phyloP scores from a whole-genome alignment of 257 asterid genomes.

The Fraxinus quadrangulata region DNA sequence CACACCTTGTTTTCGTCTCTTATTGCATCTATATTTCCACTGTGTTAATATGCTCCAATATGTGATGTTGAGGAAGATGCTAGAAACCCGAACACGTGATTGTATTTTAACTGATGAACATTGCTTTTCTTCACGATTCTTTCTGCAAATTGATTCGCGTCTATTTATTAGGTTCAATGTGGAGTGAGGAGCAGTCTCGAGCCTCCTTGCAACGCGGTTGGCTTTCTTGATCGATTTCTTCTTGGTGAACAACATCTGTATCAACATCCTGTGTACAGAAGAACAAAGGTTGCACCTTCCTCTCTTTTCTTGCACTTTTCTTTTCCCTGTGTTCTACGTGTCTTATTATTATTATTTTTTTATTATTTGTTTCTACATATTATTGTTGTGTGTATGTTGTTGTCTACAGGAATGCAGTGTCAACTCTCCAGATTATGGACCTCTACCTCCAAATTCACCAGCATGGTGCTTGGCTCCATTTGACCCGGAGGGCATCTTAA shows the following conservation, averaged over 20 bases:
- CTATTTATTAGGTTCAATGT: conserved; percentile 66
- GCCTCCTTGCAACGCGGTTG: conserved; percentile 95
- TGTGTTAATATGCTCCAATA: neutral
- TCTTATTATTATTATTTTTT: neutral
- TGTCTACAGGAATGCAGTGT: conserved; percentile 73
- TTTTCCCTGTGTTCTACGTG: conserved; percentile 10
- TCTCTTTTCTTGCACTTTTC: conserved; percentile 9
- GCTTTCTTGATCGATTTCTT: conserved; percentile 71
- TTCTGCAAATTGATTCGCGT: neutral
- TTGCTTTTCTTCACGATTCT: neutral
- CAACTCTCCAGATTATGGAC: conserved; percentile 91
- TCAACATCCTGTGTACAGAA: conserved; percentile 83
- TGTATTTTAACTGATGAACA: neutral
- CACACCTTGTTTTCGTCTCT: neutral
- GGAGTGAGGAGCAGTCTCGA: conserved; percentile 77
- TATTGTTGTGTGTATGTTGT: conserved; percentile 2
- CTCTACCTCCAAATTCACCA: conserved; percentile 75
- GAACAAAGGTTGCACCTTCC: conserved; percentile 64
- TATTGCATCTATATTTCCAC: neutral
- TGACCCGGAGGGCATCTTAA: conserved; percentile 91
- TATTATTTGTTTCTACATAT: neutral
- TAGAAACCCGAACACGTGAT: neutral
- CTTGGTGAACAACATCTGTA: conserved; percentile 85
- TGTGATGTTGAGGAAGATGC: neutral
- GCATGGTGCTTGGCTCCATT: conserved; percentile 94